Evolutionary conservation across 306 rosid species (phyloP), one percentile per base, ranked within the genome.

Genomic region (Biancaea sappan): DNA sequence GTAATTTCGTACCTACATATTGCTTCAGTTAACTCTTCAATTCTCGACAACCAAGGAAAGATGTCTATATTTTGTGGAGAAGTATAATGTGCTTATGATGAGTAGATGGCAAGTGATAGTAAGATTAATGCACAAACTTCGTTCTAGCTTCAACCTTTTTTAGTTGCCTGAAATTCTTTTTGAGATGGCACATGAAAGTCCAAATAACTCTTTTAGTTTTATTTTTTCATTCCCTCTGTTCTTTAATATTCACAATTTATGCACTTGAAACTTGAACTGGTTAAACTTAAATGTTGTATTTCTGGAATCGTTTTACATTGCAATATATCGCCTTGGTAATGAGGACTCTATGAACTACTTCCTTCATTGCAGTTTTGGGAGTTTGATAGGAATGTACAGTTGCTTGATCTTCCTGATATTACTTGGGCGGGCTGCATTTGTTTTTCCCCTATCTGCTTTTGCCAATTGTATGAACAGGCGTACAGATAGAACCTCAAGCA

Each of bases 401-500:
- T 18, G 80, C 72, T 72, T 88, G 76, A 81, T 91, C 79, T 74
- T 83, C 26, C 77, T 94, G 69, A 84, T 87, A 74, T 81, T 88
- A 77, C 85, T 91, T 46, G 97, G 94, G 38, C 84, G 98, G 26
- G 97, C 90, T 12, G 94, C 94, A 16, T 94, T 94, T 79, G 91
- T 94, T 38, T 94, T 91, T 52, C 97, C 97, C 8, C 94, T 94
- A 71, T 91, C 94, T 15, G 82, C 87, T 24, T 31, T 91, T 21
- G 83, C 92, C 64, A 94, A 89, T 80, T 86, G 72, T 83, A 61
- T 81, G 84, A 88, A 81, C 37, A 81, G 87, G 34, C 87, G 64
- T 2, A 50, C 86, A 2, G 81, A 74, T 43, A 79, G 78, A 68
- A 22, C 82, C 72, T 59, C 87, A 44, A 65, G 41, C n/a, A 87